Evolutionary conservation across 2,329 filamentous ascomycete species (phyloP).

Genomic region (Colletotrichum lentis): DNA sequence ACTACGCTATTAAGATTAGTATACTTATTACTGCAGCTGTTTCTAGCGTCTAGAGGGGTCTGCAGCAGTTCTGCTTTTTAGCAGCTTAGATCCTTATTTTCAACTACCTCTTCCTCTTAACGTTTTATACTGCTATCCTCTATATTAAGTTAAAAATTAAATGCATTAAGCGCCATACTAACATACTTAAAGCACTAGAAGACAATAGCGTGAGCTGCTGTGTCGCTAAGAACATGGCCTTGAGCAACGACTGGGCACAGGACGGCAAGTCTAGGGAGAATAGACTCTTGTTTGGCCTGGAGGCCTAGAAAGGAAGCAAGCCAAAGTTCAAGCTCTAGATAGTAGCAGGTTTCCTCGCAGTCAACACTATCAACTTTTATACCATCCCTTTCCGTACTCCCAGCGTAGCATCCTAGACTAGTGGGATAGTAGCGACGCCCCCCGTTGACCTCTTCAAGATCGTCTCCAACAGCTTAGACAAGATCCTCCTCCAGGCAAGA

Average conservation of each 20-base stretch:
- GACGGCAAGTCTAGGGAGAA: conserved; percentile 54
- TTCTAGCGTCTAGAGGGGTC: conserved; percentile 92
- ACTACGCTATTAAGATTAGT: conserved; percentile 92
- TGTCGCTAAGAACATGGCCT: conserved; percentile 92
- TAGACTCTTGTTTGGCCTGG: too few species aligned
- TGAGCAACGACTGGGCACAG: conserved; percentile 84
- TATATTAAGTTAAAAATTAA: conserved; percentile 99
- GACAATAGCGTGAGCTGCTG: conserved; percentile 91
- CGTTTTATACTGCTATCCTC: conserved; percentile 96
- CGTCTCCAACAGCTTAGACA: conserved; percentile 78
- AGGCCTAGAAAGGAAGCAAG: conserved; percentile 77
- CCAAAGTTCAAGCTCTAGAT: conserved; percentile 98
- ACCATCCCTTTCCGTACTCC: conserved; percentile 86
- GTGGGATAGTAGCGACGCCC: conserved; percentile 73
- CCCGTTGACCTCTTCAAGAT: conserved; percentile 97
- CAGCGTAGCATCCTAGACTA: conserved; percentile 63
- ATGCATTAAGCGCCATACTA: conserved; percentile 94
- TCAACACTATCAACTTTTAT: conserved; percentile 89
- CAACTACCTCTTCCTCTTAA: conserved; percentile 92
- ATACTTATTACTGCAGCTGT: conserved; percentile 85
- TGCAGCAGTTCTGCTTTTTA: conserved; percentile 97
- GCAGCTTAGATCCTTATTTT: conserved; percentile 98
- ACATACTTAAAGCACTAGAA: conserved; percentile 93
- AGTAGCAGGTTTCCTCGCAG: conserved; percentile 87
- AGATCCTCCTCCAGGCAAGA: conserved; percentile 76